Evolutionary conservation across 1,284 basidiomycete species (phyloP).

Genomic region (Chalciporus sp.): DNA sequence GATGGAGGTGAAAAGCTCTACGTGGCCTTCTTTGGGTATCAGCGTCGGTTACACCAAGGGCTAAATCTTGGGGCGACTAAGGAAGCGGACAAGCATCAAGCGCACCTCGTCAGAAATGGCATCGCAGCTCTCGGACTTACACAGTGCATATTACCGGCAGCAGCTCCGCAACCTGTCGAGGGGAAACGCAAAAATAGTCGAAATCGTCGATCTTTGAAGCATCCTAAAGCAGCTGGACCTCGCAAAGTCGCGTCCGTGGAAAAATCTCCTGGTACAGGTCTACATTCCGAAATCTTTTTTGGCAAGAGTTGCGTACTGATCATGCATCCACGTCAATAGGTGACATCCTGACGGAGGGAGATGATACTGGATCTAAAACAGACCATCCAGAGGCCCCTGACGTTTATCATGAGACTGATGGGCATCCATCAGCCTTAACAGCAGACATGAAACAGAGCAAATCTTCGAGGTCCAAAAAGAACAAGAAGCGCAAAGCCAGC

Average conservation of each 20-base stretch:
- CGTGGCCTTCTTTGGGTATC: conserved; percentile 24
- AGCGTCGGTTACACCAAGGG: conserved; percentile 7
- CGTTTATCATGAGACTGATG: background rate
- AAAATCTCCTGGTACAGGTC: conserved; percentile 14
- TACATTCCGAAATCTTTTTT: background rate
- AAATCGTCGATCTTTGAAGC: background rate
- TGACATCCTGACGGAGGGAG: background rate
- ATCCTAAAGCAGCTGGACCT: background rate
- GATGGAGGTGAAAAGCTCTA: conserved; percentile 19
- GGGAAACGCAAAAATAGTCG: background rate
- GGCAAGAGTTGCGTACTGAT: background rate
- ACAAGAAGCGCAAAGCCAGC: conserved; percentile 26
- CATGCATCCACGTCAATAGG: conserved; percentile 1
- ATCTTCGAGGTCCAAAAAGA: conserved; percentile 1
- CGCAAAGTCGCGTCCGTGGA: background rate
- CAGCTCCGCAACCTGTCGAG: background rate
- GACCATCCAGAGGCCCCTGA: background rate
- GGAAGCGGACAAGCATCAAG: background rate
- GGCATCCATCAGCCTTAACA: background rate
- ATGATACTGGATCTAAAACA: background rate
- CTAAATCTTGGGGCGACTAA: background rate
- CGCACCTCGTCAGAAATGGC: conserved; percentile 4
- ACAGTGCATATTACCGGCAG: background rate
- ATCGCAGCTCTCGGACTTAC: conserved; percentile 7
- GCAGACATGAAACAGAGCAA: background rate